Conservation (phyloP, 148 eudicot genomes). For the Simmondsia chinensis region DNA sequence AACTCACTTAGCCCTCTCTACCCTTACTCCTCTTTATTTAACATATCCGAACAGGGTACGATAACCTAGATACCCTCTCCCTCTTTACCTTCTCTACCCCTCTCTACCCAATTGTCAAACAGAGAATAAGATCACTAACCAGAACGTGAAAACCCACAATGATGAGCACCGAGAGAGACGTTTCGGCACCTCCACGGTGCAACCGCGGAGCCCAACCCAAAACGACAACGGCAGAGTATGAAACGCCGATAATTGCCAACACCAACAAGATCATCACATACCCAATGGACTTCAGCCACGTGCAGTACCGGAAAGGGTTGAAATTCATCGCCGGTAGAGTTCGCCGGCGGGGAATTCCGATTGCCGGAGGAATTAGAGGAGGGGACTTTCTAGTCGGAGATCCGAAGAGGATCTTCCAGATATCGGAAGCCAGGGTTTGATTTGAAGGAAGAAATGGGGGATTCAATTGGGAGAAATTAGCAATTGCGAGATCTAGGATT, state of each 20-base stretch:
- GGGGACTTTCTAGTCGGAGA: conserved; percentile 22
- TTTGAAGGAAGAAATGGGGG: background rate
- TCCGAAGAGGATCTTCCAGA: conserved; percentile 37
- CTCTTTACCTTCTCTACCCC: too few relatives aligned
- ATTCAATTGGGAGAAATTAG: too few relatives aligned
- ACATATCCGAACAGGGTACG: too few relatives aligned
- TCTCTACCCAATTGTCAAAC: too few relatives aligned
- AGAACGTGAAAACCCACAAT: conserved; percentile 50
- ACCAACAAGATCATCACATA: conserved; percentile 66
- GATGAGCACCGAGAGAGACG: conserved; percentile 33
- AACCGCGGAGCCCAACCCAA: conserved; percentile 63
- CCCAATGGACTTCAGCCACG: conserved; percentile 58
- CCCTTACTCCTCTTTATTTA: too few relatives aligned
- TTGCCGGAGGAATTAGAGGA: conserved; percentile 15
- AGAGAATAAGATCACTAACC: too few relatives aligned
- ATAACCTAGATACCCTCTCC: too few relatives aligned
- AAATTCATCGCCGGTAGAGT: conserved; percentile 25
- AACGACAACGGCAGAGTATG: conserved; percentile 69
- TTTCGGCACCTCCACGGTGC: conserved; percentile 32
- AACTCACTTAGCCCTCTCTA: too few relatives aligned
- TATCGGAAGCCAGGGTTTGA: conserved; percentile 18
- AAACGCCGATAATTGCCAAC: conserved; percentile 36
- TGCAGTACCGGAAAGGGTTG: conserved; percentile 65
- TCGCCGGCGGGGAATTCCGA: conserved; percentile 15
- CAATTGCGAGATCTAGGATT: too few relatives aligned